These are phyloP conservation scores for Clarkia xantiana DNA, from an alignment of 345 rosid species.

Conservation along the genomic window DNA sequence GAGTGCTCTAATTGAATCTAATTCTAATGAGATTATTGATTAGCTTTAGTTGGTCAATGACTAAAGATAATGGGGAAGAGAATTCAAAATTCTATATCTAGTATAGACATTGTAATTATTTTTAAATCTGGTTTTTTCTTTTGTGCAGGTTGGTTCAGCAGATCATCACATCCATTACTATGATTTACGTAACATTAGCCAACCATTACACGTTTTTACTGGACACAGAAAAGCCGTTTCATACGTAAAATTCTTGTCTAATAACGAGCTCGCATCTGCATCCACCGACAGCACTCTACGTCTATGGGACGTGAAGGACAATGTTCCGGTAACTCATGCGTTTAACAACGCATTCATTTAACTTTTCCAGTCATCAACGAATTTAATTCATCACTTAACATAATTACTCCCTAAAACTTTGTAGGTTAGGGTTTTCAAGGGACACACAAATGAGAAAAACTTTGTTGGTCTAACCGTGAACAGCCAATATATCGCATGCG, in stretches of 20 bases:
- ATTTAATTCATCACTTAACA: not conserved
- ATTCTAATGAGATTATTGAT: too few species aligned
- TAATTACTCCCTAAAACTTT: not conserved
- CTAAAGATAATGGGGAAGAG: too few species aligned
- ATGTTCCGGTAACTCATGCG: slow-evolving; percentile 47
- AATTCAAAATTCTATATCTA: too few species aligned
- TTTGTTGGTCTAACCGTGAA: slow-evolving; percentile 87
- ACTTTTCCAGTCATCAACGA: slow-evolving; percentile 3
- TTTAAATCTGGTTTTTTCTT: slow-evolving; percentile 1
- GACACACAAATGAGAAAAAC: slow-evolving; percentile 96
- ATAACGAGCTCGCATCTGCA: slow-evolving; percentile 90
- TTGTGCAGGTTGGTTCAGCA: slow-evolving; percentile 87
- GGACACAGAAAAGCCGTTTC: slow-evolving; percentile 95
- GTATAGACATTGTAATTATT: too few species aligned
- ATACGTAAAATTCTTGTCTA: slow-evolving; percentile 86
- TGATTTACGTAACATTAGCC: slow-evolving; percentile 72
- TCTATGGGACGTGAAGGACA: slow-evolving; percentile 90
- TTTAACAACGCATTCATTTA: not conserved
- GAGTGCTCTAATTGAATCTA: too few species aligned
- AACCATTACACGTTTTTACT: slow-evolving; percentile 78
- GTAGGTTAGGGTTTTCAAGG: slow-evolving; percentile 80
- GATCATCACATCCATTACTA: slow-evolving; percentile 88
- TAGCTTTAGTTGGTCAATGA: too few species aligned
- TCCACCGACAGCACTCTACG: slow-evolving; percentile 94
- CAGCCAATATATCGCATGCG: slow-evolving; percentile 77